phyloP scores from a whole-genome alignment of 139 green algal species.

The Chlamydomonas eustigma region DNA sequence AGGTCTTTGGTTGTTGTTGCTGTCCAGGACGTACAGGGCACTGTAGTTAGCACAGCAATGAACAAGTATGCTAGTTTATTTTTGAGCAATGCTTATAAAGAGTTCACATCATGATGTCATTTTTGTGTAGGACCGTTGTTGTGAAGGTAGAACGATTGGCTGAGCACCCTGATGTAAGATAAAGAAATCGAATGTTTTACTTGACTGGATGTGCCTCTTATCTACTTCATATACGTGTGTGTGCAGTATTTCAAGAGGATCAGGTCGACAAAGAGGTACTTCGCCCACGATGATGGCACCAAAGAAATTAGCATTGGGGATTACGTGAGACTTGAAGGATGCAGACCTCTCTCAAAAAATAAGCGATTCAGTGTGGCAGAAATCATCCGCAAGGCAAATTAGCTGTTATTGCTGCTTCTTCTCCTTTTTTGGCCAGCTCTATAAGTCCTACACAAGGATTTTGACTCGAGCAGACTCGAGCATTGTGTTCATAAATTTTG shows the following conservation, averaged over 20 bases:
- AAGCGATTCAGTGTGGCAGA: constrained; percentile 54
- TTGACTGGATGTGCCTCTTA: not conserved
- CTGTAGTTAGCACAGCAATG: constrained; percentile 45
- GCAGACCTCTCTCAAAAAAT: constrained; percentile 51
- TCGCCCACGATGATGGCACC: constrained; percentile 29
- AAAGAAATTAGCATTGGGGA: constrained; percentile 35
- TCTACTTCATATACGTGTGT: too few relatives aligned
- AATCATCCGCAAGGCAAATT: constrained; percentile 45
- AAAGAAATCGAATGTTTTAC: not conserved
- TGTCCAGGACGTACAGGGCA: constrained; percentile 49
- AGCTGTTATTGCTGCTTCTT: too few relatives aligned
- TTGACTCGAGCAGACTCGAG: too few relatives aligned
- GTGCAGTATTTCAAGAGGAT: constrained; percentile 44
- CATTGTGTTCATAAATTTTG: too few relatives aligned
- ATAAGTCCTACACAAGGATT: too few relatives aligned
- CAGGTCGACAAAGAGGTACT: constrained; percentile 45
- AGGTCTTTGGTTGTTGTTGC: constrained; percentile 31
- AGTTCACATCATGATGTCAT: not conserved
- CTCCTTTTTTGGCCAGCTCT: too few relatives aligned
- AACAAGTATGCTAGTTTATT: constrained; percentile 33
- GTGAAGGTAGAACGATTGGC: constrained; percentile 43
- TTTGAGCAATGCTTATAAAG: too few relatives aligned
- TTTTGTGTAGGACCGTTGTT: constrained; percentile 7
- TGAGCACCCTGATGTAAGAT: constrained; percentile 24
- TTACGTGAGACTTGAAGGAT: constrained; percentile 46